Base-by-base conservation (phyloP, 2,329 filamentous ascomycete species). In the Raffaelea albimanens region DNA sequence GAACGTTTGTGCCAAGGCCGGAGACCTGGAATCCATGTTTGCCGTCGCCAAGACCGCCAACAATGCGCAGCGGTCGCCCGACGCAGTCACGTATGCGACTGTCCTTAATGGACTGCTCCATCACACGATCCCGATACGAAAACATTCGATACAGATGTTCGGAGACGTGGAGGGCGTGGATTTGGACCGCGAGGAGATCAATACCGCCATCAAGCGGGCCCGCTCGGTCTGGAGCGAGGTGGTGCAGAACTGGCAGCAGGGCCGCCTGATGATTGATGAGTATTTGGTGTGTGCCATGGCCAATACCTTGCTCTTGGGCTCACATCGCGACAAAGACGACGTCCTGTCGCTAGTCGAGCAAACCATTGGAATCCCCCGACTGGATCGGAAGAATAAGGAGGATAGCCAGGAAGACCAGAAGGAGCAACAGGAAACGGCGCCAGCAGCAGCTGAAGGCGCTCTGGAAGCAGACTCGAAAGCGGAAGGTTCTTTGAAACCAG, bases 191-290 rank as follows among this genome's bases (percentile, higher is more conserved):
- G 57, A 59, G 39, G 62, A 64, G 50, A 61, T 61, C 40, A 59
- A 65, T 19, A 67, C 69, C 31, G 72, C 73, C 3, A 68, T 94
- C 21, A 64, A 75, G 19, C 82, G 88, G 51, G 87, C 78, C 19
- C 81, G 85, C 54, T 69, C 76, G 8, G 70, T 97, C 18, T 98
- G 93, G 93, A 72, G 79, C 40, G 88, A 95, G 58, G 74, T 94
- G 40, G 70, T 88, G 18, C 64, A 70, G n/a, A 82, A 80, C 53
- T 97, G 90, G 90, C 76, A 73, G 46, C 71, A 74, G 46, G 88
- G 83, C 25, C 70, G 79, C 45, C 56, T 97, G 16, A 57, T 73
- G 43, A 71, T 97, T 19, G 90, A 96, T 57, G 87, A 93, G 62
- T 68, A 78, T 47, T 69, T 97, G 19, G 83, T 94, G 3, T 83